A percentile compares a stretch with the other conserved stretches of the same genome.
These are phyloP conservation scores for Verticillium dahliae DNA, from an alignment of 2,329 filamentous ascomycete genomes.

Conservation along the genomic window DNA sequence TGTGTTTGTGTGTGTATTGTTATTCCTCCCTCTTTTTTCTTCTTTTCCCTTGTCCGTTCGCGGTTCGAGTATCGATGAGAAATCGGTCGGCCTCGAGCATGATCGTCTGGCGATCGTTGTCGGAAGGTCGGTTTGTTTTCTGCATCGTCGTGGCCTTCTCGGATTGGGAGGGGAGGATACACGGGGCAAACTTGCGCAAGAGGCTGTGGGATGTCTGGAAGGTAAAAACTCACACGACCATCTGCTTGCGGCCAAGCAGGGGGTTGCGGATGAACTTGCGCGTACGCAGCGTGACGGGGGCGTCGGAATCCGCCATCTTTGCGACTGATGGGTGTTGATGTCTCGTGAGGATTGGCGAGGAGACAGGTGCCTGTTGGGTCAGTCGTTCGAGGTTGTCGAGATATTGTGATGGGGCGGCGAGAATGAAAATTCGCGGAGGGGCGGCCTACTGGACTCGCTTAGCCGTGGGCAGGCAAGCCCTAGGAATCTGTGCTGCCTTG, in stretches of 20 bases:
- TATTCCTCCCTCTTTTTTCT: neutral
- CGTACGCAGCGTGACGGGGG: constrained; percentile 81
- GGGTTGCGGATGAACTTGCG: constrained; percentile 99
- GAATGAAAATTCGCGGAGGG: constrained; percentile 9
- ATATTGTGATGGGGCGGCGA: constrained; percentile 7
- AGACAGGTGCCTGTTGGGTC: constrained; percentile 5
- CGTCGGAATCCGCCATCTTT: constrained; percentile 84
- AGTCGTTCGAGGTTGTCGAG: constrained; percentile 8
- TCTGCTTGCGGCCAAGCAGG: constrained; percentile 97
- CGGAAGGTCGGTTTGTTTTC: neutral
- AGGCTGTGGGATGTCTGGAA: constrained; percentile 9
- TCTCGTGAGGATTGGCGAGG: constrained; percentile 15
- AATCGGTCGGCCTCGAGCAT: neutral
- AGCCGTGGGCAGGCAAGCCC: constrained; percentile 1
- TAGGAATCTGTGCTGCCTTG: neutral
- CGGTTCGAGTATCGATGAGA: no score
- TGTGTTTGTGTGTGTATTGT: neutral
- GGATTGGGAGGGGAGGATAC: neutral
- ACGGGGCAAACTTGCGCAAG: no score
- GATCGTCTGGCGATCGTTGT: neutral
- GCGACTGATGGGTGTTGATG: constrained; percentile 32
- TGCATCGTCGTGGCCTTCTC: neutral
- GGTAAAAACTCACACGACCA: constrained; percentile 83
- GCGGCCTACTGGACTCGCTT: constrained; percentile 4
- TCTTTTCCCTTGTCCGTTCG: neutral